Base-by-base conservation (phyloP, 441 rosid species). In the Adansonia madagascariensis region DNA sequence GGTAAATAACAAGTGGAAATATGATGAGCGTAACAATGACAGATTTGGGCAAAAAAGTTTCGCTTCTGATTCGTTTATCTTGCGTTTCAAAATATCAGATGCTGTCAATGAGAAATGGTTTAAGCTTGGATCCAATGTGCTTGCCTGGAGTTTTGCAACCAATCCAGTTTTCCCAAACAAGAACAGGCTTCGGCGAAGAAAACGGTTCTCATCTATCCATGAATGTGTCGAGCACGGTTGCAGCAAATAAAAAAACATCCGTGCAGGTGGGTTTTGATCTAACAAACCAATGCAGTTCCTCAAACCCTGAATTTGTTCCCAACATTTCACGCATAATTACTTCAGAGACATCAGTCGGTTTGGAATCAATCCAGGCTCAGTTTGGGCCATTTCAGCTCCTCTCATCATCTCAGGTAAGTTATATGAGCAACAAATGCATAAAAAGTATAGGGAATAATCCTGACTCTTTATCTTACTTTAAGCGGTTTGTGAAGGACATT, bases 31-130 rank as follows among this genome's bases (percentile, higher is more conserved):
- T 10, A 61, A 64, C 6, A 14, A 9, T 60, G 50, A 65, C 50
- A 11, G 47, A 15, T 27, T 27, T 50, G 9, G 43, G 44, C 20
- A 0, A 41, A 8, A 7, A 52, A 57, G 46, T 53, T 77, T 67
- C 31, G 57, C 41, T 47, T 41, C 78, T 80, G 72, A 76, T 76
- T 61, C 55, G 27, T 63, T 52, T 35, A 68, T 10, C 6, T 76
- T 6, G n/a, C 17, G 3, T 65, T 20, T 27, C 31, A 27, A 27
- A 27, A 27, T 79, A 79, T 55, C 84, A 93, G 97, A 90, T 91
- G 93, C 75, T 93, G 71, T 87, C 98, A 18, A 76, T 91, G 91
- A 90, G 91, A 79, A 94, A 92, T 67, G 98, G 97, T 74, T 35
- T 91, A 41, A 88, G 85, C 71, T 86, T 91, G 60, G 89, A 85